Evolutionary conservation across 2,329 filamentous ascomycete species (phyloP), one percentile per base, ranked within the genome.

Genomic region (Aspergillus melleus): DNA sequence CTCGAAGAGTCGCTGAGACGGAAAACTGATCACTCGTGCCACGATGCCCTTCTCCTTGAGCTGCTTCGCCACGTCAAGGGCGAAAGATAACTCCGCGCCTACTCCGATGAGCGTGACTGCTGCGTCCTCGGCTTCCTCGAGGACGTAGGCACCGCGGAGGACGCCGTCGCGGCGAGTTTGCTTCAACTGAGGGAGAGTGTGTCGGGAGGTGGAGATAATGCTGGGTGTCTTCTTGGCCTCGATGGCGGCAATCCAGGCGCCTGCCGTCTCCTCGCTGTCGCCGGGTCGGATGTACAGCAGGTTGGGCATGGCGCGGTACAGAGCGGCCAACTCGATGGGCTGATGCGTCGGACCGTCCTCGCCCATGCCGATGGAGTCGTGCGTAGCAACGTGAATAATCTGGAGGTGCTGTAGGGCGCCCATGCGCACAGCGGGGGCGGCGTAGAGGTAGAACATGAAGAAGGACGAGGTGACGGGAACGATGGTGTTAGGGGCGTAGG

Each of bases 271-370:
- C 84, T 98, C 98, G 74, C 94, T 94, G 75, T 98, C 95, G 72
- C 94, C 94, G 69, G 95, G 95, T 76, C 95, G 93, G 95, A 95
- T 98, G 73, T 98, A 94, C 91, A 98, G 96, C 85, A 90, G 91
- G 89, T 99, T 99, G 76, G 95, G 95, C 70, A 98, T 87, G 66
- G 95, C 95, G 78, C 95, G 94, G 92, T 98, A 98, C 83, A 98
- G 95, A 62, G 93, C 90, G 65, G 98, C 88, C 49, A 92, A 96
- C 88, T 99, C 95, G 71, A 99, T 96, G 78, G 95, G 95, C 86
- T 99, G 95, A 83, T 99, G 95, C 59, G 95, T 99, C 70, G 95
- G 94, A 65, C 95, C 95, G 75, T 99, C 95, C 84, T 99, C 95
- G 81, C 95, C 95, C 69, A 98, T 91, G 84, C 95, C 95, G 72